phyloP scores from a whole-genome alignment of 1,284 basidiomycete species.

The Trichosporon faecale region DNA sequence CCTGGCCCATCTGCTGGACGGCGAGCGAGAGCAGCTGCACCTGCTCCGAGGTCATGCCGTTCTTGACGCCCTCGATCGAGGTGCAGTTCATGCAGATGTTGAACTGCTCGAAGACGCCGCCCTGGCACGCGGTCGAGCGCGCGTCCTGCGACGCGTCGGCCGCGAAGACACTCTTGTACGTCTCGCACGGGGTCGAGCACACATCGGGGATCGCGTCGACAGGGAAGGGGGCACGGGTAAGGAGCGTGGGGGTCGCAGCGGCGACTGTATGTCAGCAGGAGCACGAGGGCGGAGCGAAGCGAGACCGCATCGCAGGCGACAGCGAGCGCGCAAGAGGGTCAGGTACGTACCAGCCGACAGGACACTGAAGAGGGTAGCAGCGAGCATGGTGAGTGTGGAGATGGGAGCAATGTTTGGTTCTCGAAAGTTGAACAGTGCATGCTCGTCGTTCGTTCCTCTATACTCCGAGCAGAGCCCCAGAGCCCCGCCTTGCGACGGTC shows the following conservation, averaged over 20 bases:
- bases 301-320: neutral
- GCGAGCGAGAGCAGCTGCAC: conserved; percentile 3
- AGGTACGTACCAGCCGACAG: neutral
- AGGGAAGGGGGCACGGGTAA: conserved; percentile 4
- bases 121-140: conserved; percentile 7
- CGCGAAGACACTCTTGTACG: conserved; percentile 4
- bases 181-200: neutral
- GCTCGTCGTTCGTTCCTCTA: too few relatives aligned
- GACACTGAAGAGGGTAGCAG: conserved; percentile 7
- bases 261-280: neutral
- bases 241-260: conserved; percentile 5
- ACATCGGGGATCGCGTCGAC: conserved; percentile 6
- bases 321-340: too few relatives aligned
- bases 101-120: conserved; percentile 4
- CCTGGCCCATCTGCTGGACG: conserved; percentile 10
- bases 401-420: neutral
- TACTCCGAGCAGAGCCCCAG: too few relatives aligned
- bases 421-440: neutral
- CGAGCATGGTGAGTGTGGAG: neutral
- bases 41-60: conserved; percentile 11
- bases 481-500: too few relatives aligned
- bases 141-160: neutral
- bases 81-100: conserved; percentile 11
- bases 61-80: neutral
- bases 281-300: neutral